A percentile compares a stretch with the other conserved stretches of the same genome.
Evolutionary conservation across 495 filamentous ascomycete species (phyloP).

Genomic region (Extremus antarcticus): DNA sequence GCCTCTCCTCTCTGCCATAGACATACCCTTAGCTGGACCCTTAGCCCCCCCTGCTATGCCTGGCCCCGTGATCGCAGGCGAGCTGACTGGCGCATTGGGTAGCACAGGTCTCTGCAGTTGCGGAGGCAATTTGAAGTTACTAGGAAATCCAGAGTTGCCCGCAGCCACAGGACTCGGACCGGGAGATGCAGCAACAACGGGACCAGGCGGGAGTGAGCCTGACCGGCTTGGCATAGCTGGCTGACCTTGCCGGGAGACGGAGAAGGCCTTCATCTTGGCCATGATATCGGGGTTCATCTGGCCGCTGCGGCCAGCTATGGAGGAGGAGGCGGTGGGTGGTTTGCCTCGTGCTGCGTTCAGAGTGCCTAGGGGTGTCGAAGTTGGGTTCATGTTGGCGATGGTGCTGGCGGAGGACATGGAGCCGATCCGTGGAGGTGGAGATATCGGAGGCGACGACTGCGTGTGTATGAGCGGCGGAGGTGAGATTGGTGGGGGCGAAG

Average conservation of each 20-base stretch:
- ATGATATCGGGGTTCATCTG: conserved; percentile 13
- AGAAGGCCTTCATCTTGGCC: conserved; percentile 26
- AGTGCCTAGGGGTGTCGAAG: conserved; percentile 70
- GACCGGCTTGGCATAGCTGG: background rate
- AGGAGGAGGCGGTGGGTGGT: conserved; percentile 5
- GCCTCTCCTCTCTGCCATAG: conserved; percentile 36
- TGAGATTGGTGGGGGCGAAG: background rate
- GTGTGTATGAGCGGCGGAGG: background rate
- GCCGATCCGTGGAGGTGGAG: background rate
- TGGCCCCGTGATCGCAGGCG: conserved; percentile 20
- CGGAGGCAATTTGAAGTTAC: conserved; percentile 22
- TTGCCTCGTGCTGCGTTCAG: conserved; percentile 66
- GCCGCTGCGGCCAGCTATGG: background rate
- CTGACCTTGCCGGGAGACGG: conserved; percentile 23
- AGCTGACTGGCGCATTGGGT: conserved; percentile 23
- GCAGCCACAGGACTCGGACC: conserved; percentile 4
- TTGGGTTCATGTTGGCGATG: conserved; percentile 46
- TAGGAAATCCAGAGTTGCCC: conserved; percentile 21
- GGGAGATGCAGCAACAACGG: background rate
- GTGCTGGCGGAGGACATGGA: conserved; percentile 2
- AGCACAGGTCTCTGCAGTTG: conserved; percentile 17
- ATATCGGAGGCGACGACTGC: background rate
- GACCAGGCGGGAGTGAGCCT: background rate
- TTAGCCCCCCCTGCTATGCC: background rate
- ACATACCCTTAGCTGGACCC: conserved; percentile 34